Base-by-base conservation (phyloP, 495 filamentous ascomycete species). In the Hapsidospora chrysogenum region DNA sequence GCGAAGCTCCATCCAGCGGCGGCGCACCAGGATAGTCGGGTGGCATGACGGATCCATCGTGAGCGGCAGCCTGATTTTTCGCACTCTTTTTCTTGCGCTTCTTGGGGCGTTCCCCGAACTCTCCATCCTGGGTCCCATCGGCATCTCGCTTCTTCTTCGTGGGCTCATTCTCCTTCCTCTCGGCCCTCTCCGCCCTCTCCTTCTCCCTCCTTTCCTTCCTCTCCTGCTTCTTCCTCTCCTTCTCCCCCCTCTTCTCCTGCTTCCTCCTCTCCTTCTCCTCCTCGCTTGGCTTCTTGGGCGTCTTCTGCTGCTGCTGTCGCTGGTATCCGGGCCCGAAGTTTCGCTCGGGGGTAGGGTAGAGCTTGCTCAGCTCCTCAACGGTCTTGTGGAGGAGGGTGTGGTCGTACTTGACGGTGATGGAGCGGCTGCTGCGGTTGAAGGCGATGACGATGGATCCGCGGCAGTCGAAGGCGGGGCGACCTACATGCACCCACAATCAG, bases 181-280 rank as follows among this genome's bases (percentile, higher is more conserved):
- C 31, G 31, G 38, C 44, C 3, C 38, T 41, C 18, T 10, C 14
- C 18, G 11, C 20, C 7, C 25, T 74, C 19, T 55, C 58, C 52
- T 76, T 70, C 34, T 41, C 52, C 35, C 46, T 51, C 28, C 60
- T 57, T 54, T 26, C 23, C 23, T 26, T 26, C 23, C 74, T 73
- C 23, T 56, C 58, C 42, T 71, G 70, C 55, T 80, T 74, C 19
- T 56, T 57, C 51, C 75, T 69, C 35, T 57, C 61, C 36, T 56
- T 64, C 57, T 78, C 71, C 36, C 32, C 46, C 1, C 36, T 36
- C n/a, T 35, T 30, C 34, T 40, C 44, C 3, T 38, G 44, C 18
- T 10, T 23, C 18, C 20, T 17, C 7, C 25, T 74, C 19, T 55
- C 58, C 52, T 76, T 70, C 34, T 57, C 61, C 35, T 56, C 63